Evolutionary conservation across 2,329 filamentous ascomycete species (phyloP), one percentile per base, ranked within the genome.

Genomic region (Waltergamsia citrina): DNA sequence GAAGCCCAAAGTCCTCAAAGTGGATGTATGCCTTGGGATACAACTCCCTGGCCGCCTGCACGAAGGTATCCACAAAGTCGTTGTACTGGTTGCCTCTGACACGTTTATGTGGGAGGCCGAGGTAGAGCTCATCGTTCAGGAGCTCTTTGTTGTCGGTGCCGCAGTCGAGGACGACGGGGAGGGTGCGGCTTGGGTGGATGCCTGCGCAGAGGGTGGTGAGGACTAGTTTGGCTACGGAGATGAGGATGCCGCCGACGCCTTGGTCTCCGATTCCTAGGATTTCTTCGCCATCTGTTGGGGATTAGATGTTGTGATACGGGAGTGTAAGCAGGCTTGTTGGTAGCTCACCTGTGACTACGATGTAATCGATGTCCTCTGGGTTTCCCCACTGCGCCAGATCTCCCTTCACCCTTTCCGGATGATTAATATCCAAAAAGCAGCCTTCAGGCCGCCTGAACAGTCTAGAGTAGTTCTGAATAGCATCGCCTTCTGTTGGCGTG

Each of bases 191-290:
- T 0, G 85, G 85, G 49, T 93, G 83, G 6, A 94, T 74, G 7
- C 87, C 87, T n/a, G 83, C 86, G 52, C 86, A 94, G 0, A 92
- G 61, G 0, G 87, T 93, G 18, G 85, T 86, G 27, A 94, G 67
- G 8, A 81, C 80, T 19, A 94, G 63, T 51, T 94, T 94, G 6
- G 87, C 87, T 2, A 85, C 69, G 3, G 81, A 87, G 38, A 94
- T 94, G 25, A 93, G 65, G 33, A 94, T 81, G 3, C 81, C 85
- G 5, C 87, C 86, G 2, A 85, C 81, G 2, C 87, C 87, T 57
- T 94, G 86, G 48, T 94, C 87, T 2, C 87, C 86, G 38, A 94
- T 93, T 2, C 87, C 86, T 1, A 94, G 67, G 30, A 94, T 94
- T 59, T 87, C 66, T 41, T 78, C 71, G 6, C 73, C 72, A 42